Evolutionary conservation across 2,329 filamentous ascomycete species (phyloP).

Genomic region (Penicillium crustosum): DNA sequence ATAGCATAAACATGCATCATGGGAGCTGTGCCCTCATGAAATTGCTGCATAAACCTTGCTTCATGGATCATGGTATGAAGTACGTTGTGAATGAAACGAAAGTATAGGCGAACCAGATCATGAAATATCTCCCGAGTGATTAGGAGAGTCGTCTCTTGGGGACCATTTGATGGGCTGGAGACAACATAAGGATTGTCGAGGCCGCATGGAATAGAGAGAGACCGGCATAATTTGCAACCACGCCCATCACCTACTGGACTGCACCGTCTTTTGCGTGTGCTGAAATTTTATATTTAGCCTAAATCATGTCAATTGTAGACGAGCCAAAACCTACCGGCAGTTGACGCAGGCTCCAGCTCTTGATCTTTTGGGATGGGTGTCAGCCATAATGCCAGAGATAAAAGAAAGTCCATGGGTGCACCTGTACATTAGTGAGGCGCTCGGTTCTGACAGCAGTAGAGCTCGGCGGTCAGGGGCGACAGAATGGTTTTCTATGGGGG

Average conservation of each 20-base stretch:
- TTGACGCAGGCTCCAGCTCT: background rate
- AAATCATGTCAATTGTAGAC: too few species aligned
- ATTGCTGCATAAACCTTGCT: constrained; percentile 18
- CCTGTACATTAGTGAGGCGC: too few species aligned
- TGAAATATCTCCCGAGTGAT: background rate
- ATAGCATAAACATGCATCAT: constrained; percentile 23
- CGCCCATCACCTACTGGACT: constrained; percentile 2
- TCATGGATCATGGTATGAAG: constrained; percentile 26
- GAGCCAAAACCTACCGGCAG: background rate
- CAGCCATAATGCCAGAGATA: background rate
- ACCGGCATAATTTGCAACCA: too few species aligned
- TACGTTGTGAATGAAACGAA: constrained; percentile 26
- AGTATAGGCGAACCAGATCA: constrained; percentile 23
- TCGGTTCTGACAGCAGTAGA: too few species aligned
- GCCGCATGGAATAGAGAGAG: too few species aligned
- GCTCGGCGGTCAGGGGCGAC: too few species aligned
- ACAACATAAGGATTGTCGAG: too few species aligned
- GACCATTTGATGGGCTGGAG: background rate
- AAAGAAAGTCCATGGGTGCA: too few species aligned
- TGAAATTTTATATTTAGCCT: background rate
- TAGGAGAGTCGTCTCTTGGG: background rate
- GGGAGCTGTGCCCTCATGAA: constrained; percentile 18
- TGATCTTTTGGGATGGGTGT: background rate
- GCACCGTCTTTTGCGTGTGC: constrained; percentile 18
- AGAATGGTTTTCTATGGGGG: too few species aligned